phyloP scores from a whole-genome alignment of 2,329 filamentous ascomycete species.

The Pseudomassariella vexata region DNA sequence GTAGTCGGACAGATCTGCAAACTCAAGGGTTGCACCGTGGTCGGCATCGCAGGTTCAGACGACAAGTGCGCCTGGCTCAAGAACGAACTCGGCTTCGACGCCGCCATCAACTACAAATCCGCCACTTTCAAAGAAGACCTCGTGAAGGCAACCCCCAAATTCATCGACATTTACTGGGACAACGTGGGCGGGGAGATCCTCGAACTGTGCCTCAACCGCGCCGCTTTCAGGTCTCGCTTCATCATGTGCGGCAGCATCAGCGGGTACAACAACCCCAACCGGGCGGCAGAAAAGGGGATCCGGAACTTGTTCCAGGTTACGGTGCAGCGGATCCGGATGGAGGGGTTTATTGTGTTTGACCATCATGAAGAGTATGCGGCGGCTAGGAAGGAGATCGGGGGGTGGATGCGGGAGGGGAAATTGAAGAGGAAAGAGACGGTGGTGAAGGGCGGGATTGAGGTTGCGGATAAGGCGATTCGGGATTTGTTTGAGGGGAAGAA shows the following conservation, averaged over 20 bases:
- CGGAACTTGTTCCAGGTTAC: constrained; percentile 22
- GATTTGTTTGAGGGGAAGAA: constrained; percentile 65
- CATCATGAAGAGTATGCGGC: constrained; percentile 50
- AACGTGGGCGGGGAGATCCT: constrained; percentile 68
- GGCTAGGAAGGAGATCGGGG: constrained; percentile 54
- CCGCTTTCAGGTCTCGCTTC: constrained; percentile 58
- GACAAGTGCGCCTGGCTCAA: constrained; percentile 59
- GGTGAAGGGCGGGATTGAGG: constrained; percentile 60
- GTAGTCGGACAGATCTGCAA: constrained; percentile 76
- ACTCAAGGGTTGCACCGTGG: constrained; percentile 56
- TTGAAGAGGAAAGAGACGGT: constrained; percentile 67
- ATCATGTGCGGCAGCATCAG: constrained; percentile 68
- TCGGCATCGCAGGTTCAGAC: constrained; percentile 60
- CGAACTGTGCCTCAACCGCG: constrained; percentile 58
- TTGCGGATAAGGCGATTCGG: constrained; percentile 57
- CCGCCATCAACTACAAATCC: constrained; percentile 55
- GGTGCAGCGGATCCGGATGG: constrained; percentile 49
- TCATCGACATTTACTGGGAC: constrained; percentile 58
- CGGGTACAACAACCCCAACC: constrained; percentile 57
- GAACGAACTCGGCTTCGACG: constrained; percentile 51
- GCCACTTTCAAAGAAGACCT: constrained; percentile 45
- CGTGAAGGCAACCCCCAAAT: constrained; percentile 43
- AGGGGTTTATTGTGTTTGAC: constrained; percentile 72
- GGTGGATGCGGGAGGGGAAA: constrained; percentile 68
- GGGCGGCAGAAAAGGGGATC: constrained; percentile 43